Conservation (phyloP, 83 land plant genomes). For the Diphasiastrum complanatum region DNA sequence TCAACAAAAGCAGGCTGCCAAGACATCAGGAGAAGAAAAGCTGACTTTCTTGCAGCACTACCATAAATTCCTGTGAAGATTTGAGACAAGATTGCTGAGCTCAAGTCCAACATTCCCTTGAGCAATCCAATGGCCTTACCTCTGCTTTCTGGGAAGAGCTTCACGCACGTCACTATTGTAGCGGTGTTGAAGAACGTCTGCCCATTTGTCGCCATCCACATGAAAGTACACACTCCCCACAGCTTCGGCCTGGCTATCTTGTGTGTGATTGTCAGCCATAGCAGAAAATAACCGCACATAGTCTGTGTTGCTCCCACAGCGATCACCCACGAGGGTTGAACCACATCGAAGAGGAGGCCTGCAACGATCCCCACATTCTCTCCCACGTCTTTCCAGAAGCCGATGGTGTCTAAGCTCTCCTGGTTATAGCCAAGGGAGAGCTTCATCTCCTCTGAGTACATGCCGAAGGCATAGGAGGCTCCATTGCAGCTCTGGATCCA, state of each 20-base stretch:
- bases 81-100: background rate
- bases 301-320: background rate
- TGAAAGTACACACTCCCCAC: background rate
- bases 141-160: background rate
- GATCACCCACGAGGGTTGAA: background rate
- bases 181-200: slow-evolving; percentile 8
- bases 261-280: background rate
- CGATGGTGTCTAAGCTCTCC: background rate
- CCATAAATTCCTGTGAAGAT: background rate
- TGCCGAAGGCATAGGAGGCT: slow-evolving; percentile 1
- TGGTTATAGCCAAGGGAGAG: slow-evolving; percentile 1
- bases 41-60: background rate
- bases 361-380: slow-evolving; percentile 5
- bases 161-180: background rate
- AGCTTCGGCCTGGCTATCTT: background rate
- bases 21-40: background rate
- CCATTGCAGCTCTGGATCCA: too few species aligned
- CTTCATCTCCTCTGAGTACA: slow-evolving; percentile 1
- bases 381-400: slow-evolving; percentile 5
- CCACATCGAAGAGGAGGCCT: background rate
- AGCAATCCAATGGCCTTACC: slow-evolving; percentile 1
- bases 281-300: slow-evolving; percentile 3
- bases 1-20: background rate
- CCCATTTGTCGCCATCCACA: background rate
- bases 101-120: background rate